These are phyloP conservation scores for Thermochaetoides thermophila DNA, from an alignment of 495 filamentous ascomycete species.

Conservation along the genomic window DNA sequence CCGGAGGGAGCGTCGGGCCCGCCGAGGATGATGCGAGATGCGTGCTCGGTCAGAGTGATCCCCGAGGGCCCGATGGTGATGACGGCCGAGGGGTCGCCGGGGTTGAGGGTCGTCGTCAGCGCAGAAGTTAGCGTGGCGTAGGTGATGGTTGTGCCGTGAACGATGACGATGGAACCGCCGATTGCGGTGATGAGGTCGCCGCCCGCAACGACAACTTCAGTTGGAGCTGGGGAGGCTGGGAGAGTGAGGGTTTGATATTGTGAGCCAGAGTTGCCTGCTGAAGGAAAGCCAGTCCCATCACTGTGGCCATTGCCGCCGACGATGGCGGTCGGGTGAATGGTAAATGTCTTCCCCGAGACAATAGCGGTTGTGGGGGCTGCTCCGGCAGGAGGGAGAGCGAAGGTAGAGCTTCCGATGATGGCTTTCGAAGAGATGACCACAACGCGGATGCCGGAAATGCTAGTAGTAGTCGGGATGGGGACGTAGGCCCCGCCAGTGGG, in stretches of 20 bases:
- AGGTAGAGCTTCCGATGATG: constrained; percentile 32
- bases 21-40: constrained; percentile 26
- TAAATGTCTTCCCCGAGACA: constrained; percentile 28
- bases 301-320: too few relatives aligned
- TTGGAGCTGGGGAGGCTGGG: constrained; percentile 18
- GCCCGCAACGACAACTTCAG: constrained; percentile 29
- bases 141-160: constrained; percentile 29
- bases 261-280: too few relatives aligned
- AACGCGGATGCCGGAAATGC: constrained; percentile 26
- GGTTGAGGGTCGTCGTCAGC: constrained; percentile 19
- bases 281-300: too few relatives aligned
- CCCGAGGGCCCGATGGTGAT: constrained; percentile 33
- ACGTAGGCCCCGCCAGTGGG: constrained; percentile 12
- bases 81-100: constrained; percentile 29
- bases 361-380: constrained; percentile 7
- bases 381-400: constrained; percentile 15
- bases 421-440: constrained; percentile 25
- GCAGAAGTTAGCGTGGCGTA: constrained; percentile 18
- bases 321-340: constrained; percentile 31
- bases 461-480: constrained; percentile 23
- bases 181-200: constrained; percentile 33
- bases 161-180: constrained; percentile 26
- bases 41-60: constrained; percentile 18
- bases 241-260: constrained; percentile 26
- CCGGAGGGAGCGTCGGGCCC: constrained; percentile 11